phyloP scores from a whole-genome alignment of 768 basidiomycete species.

The Tephrocybe sp. region DNA sequence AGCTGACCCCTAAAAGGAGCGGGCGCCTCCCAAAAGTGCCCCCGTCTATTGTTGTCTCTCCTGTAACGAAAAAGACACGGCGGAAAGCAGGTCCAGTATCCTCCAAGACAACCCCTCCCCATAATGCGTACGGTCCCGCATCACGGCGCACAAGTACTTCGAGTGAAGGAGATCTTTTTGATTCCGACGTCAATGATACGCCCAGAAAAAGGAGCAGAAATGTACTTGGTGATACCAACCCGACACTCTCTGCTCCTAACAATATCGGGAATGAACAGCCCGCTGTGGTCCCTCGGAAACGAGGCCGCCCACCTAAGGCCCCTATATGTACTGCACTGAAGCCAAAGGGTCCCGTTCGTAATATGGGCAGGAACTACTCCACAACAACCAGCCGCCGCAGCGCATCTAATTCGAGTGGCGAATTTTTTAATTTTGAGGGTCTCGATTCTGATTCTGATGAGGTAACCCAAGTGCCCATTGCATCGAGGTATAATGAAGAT shows the following conservation, averaged over 20 bases:
- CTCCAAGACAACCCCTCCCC: no score
- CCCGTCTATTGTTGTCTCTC: neutral
- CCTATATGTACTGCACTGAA: no score
- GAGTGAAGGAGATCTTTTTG: slow-evolving; percentile 8
- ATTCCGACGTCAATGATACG: slow-evolving; percentile 4
- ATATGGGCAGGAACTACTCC: slow-evolving; percentile 8
- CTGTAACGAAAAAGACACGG: neutral
- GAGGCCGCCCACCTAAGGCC: slow-evolving; percentile 12
- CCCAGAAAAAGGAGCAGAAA: slow-evolving; percentile 1
- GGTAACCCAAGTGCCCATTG: neutral
- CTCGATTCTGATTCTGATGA: slow-evolving; percentile 14
- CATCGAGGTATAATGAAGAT: neutral
- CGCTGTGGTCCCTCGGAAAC: slow-evolving; percentile 7
- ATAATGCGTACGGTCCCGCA: no score
- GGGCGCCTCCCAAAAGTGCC: slow-evolving; percentile 20
- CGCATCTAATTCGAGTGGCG: slow-evolving; percentile 18
- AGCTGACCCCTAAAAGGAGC: slow-evolving; percentile 22
- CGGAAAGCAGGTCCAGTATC: neutral
- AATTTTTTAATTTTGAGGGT: slow-evolving; percentile 22
- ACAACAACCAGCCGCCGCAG: neutral
- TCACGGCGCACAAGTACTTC: neutral
- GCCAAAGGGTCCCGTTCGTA: no score
- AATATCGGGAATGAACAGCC: neutral
- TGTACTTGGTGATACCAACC: neutral
- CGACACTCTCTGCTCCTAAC: neutral